Conservation (phyloP, 352 stramenopile species). For the Plasmopara halstedii region DNA sequence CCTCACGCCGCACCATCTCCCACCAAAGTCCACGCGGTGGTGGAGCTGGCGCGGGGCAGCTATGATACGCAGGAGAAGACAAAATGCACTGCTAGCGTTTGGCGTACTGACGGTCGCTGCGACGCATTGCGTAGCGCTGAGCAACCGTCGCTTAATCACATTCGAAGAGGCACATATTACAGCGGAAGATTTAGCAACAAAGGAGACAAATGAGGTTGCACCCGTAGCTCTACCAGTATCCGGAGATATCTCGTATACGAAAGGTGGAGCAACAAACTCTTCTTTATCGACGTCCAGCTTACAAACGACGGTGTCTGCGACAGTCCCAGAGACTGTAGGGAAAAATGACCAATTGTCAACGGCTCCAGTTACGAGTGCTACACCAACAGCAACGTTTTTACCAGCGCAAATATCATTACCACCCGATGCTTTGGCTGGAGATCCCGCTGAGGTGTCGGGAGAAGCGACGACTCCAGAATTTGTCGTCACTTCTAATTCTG, state of each 20-base stretch:
- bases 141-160: constrained; percentile 12
- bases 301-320: no score
- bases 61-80: constrained; percentile 20
- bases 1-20: constrained; percentile 6
- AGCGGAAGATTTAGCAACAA: neutral
- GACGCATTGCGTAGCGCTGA: constrained; percentile 8
- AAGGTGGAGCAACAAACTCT: no score
- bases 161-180: constrained; percentile 15
- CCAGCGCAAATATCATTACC: neutral
- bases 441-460: neutral
- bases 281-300: no score
- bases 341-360: no score
- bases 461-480: neutral
- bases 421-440: neutral
- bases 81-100: constrained; percentile 11
- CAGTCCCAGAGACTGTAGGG: no score
- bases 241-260: neutral
- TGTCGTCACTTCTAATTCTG: neutral
- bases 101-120: constrained; percentile 5
- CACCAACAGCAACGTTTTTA: neutral
- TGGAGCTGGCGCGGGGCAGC: constrained; percentile 10
- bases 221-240: neutral
- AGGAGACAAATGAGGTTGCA: constrained; percentile 7
- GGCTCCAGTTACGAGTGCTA: neutral
- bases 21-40: constrained; percentile 2